Conservation (phyloP, 1,284 basidiomycete species). For the Cutaneotrichosporon daszewskae region DNA sequence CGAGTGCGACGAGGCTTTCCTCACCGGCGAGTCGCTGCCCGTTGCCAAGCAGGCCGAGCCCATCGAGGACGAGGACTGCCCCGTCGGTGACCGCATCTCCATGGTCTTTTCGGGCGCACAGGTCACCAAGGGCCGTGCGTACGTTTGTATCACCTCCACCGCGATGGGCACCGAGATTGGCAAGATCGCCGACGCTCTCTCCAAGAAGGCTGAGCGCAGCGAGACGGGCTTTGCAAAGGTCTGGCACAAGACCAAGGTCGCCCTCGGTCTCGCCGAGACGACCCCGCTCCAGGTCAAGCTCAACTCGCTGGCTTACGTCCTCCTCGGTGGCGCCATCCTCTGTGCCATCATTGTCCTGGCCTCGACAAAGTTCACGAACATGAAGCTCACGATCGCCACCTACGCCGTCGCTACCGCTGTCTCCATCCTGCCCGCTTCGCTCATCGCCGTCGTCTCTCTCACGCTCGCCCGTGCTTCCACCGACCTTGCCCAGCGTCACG, state of each 20-base stretch:
- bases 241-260: constrained; percentile 45
- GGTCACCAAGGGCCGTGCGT: constrained; percentile 62
- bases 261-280: constrained; percentile 50
- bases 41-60: constrained; percentile 56
- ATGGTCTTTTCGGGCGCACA: constrained; percentile 56
- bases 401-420: constrained; percentile 54
- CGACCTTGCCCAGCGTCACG: constrained; percentile 50
- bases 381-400: constrained; percentile 46
- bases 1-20: constrained; percentile 60
- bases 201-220: constrained; percentile 41
- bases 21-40: constrained; percentile 67
- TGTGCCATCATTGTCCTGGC: constrained; percentile 59
- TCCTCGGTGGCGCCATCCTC: constrained; percentile 55
- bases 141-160: constrained; percentile 56
- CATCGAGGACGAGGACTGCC: constrained; percentile 47
- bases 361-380: constrained; percentile 52
- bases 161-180: constrained; percentile 65
- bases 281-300: constrained; percentile 61
- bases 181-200: constrained; percentile 54
- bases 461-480: constrained; percentile 46
- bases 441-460: constrained; percentile 48
- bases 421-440: constrained; percentile 53
- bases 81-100: constrained; percentile 51
- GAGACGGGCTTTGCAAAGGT: constrained; percentile 39
- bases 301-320: constrained; percentile 57